Conservation (phyloP, 148 eudicot species). For the Nepenthes mirabilis region DNA sequence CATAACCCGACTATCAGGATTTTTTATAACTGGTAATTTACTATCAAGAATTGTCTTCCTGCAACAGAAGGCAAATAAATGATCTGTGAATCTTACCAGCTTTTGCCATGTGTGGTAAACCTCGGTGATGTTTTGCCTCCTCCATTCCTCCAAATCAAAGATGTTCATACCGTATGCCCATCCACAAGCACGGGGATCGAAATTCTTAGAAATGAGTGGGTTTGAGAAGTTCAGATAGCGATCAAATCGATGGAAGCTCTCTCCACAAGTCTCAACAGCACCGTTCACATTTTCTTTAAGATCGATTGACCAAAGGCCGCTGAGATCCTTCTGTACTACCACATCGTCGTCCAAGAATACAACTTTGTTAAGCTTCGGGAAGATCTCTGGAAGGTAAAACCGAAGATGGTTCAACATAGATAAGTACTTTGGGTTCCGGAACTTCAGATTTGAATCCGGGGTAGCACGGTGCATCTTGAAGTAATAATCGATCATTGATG, state of each 20-base stretch:
- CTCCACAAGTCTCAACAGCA: conserved; percentile 81
- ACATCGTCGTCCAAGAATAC: conserved; percentile 81
- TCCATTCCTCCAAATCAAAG: conserved; percentile 82
- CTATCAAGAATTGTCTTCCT: too few relatives aligned
- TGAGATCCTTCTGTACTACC: conserved; percentile 80
- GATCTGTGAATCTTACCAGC: conserved; percentile 35
- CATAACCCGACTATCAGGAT: too few relatives aligned
- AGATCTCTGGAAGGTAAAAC: conserved; percentile 88
- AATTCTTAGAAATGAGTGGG: conserved; percentile 62
- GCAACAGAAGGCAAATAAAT: neutral
- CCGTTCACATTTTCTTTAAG: conserved; percentile 78
- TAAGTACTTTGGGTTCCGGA: conserved; percentile 76
- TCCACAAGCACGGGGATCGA: conserved; percentile 85
- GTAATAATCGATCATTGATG: conserved; percentile 73
- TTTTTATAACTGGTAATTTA: too few relatives aligned
- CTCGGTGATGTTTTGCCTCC: conserved; percentile 70
- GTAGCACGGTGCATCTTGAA: conserved; percentile 54
- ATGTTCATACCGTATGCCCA: conserved; percentile 95
- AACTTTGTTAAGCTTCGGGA: conserved; percentile 72
- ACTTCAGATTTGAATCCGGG: conserved; percentile 66
- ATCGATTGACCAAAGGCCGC: conserved; percentile 66
- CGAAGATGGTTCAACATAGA: conserved; percentile 85
- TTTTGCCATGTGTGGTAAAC: conserved; percentile 88
- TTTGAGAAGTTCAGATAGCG: conserved; percentile 80
- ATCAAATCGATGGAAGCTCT: conserved; percentile 78